Conservation (phyloP, 73 alveolate species). For the Durusdinium trenchii region DNA sequence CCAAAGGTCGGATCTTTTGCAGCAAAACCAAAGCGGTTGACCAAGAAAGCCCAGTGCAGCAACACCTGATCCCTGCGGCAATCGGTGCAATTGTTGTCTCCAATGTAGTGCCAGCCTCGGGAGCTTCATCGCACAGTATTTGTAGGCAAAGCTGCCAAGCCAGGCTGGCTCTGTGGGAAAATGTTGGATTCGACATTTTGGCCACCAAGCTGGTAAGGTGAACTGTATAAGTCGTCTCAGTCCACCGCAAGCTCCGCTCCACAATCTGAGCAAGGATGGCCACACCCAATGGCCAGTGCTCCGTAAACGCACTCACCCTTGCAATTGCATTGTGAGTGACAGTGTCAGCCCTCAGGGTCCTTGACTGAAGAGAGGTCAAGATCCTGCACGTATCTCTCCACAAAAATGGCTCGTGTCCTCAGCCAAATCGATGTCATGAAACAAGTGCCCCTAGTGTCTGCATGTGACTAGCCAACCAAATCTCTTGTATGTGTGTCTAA, state of each 20-base stretch:
- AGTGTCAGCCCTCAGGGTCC: neutral
- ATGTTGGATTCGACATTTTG: neutral
- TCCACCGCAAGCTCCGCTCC: neutral
- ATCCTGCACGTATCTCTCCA: neutral
- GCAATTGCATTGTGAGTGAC: neutral
- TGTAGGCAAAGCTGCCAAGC: neutral
- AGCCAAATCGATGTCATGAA: neutral
- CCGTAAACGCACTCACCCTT: neutral
- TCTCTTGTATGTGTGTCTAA: neutral
- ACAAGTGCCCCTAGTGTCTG: neutral
- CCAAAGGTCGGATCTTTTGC: neutral
- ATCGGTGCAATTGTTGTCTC: neutral
- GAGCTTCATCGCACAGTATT: neutral
- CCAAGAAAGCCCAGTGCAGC: constrained; percentile 28
- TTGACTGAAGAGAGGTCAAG: neutral
- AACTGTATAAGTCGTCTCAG: constrained; percentile 33
- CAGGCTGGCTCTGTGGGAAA: no score
- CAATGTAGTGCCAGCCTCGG: neutral
- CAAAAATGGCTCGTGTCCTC: neutral
- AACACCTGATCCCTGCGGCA: constrained; percentile 38
- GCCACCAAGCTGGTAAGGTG: constrained; percentile 2
- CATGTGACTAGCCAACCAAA: neutral
- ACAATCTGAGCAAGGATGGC: neutral
- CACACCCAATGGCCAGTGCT: neutral
- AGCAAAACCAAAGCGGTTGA: neutral